These are phyloP conservation scores for Leonotis leonurus DNA, from an alignment of 257 asterid species.

Conservation along the genomic window DNA sequence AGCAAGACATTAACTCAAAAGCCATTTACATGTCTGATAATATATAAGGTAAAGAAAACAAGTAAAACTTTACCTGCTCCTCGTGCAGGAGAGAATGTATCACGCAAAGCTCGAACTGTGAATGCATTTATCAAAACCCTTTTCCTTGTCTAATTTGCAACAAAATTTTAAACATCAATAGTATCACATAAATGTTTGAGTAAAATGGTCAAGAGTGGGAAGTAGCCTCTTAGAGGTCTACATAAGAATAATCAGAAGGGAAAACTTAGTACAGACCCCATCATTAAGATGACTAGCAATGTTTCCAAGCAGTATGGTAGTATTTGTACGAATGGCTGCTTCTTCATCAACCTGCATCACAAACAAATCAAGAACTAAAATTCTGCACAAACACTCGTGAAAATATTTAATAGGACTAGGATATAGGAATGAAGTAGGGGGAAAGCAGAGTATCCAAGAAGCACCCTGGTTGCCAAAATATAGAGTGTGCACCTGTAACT, in stretches of 20 bases:
- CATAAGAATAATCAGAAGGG: constrained; percentile 14
- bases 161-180: constrained; percentile 14
- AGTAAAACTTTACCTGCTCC: constrained; percentile 69
- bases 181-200: constrained; percentile 3
- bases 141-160: constrained; percentile 77
- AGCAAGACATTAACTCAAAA: constrained; percentile 12
- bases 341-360: constrained; percentile 86
- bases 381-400: background rate
- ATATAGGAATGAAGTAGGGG: background rate
- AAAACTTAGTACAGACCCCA: constrained; percentile 58
- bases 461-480: background rate
- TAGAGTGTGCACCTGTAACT: constrained; percentile 69
- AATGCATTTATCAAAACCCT: constrained; percentile 94
- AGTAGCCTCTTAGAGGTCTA: constrained; percentile 15
- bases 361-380: constrained; percentile 15
- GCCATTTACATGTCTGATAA: background rate
- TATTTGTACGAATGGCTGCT: constrained; percentile 93
- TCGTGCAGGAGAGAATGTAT: constrained; percentile 94
- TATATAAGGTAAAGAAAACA: constrained; percentile 6
- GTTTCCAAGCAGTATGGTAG: constrained; percentile 95
- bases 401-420: background rate
- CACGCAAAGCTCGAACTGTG: constrained; percentile 96
- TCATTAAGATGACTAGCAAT: constrained; percentile 89
- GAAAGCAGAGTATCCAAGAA: constrained; percentile 11
- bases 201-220: constrained; percentile 6